Evolutionary conservation across 129 eudicot species (phyloP), one percentile per base, ranked within the genome.

Genomic region (Artemisia argyi): DNA sequence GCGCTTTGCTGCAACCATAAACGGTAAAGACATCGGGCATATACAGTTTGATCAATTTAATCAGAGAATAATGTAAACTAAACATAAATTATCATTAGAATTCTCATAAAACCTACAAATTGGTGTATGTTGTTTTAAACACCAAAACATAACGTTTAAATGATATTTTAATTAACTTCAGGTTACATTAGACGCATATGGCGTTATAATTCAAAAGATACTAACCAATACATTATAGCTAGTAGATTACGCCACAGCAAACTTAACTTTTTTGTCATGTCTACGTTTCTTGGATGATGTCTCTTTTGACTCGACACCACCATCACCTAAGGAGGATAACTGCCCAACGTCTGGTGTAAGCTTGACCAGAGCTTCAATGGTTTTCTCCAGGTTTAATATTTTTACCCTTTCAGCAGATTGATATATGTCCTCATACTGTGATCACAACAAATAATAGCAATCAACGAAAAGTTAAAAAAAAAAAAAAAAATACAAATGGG

Each of bases 291-390:
- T 62, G 51, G 64, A 2, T 2, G 64, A 2, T 20, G 32, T 10
- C 63, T 53, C 17, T 62, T 50, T 73, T 50, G 26, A 54, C 78
- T 18, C 26, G 7, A 44, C 47, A 2, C 68, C 15, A 16, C 30
- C 61, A 62, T 51, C 51, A 3, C 77, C 61, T 2, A 19, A 5
- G 14, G 66, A 71, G 49, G 58, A 47, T n/a, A 52, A 5, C 62
- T 5, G 63, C 3, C 63, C 63, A 53, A 32, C 20, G 18, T 61
- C 14, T 3, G 54, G 64, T 7, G 11, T 2, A 50, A 62, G 53
- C 20, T 64, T 30, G 35, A 73, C 70, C 63, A 73, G 18, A 4
- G 78, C 69, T 63, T 73, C 71, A 51, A 63, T 35, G n/a, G 78
- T 62, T 39, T 73, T 73, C 53, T 62, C 78, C 15, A 73, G 20